phyloP scores from a whole-genome alignment of 2,329 filamentous ascomycete species.

The Didymella pomorum region DNA sequence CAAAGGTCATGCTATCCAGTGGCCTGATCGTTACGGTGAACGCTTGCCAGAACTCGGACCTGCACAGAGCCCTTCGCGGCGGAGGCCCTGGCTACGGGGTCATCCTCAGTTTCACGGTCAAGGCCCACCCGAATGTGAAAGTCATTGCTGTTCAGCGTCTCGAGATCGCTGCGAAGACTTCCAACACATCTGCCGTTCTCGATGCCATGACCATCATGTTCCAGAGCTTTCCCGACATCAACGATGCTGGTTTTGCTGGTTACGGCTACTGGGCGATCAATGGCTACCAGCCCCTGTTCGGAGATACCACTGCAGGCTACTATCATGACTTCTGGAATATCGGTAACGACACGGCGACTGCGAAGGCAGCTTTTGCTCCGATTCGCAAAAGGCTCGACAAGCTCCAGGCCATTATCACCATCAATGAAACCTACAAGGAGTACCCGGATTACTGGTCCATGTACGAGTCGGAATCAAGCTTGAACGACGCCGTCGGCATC shows the following conservation, averaged over 20 bases:
- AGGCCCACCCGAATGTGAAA: conserved; percentile 7
- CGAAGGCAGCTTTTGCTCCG: not conserved
- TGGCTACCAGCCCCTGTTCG: not conserved
- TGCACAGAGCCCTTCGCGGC: conserved; percentile 55
- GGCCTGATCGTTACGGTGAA: conserved; percentile 28
- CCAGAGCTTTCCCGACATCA: conserved; percentile 5
- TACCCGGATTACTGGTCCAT: conserved; percentile 7
- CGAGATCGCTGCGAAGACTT: not conserved
- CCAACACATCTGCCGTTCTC: conserved; percentile 1
- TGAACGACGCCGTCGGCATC: conserved; percentile 3
- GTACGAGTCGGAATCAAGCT: conserved; percentile 1
- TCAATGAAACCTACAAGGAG: conserved; percentile 1
- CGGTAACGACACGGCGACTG: conserved; percentile 1
- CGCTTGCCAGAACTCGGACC: conserved; percentile 35
- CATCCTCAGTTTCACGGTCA: conserved; percentile 34
- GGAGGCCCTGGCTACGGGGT: conserved; percentile 54
- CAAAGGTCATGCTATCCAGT: conserved; percentile 43
- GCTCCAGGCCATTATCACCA: not conserved
- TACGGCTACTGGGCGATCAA: conserved; percentile 9
- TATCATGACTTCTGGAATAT: conserved; percentile 9
- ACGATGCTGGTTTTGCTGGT: conserved; percentile 5
- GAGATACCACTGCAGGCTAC: conserved; percentile 4
- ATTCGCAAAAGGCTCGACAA: not conserved
- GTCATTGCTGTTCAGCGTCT: conserved; percentile 4
- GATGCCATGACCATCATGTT: conserved; percentile 6